Evolutionary conservation across 2,329 filamentous ascomycete species (phyloP).

Genomic region (Coleophoma eucalyptorum): DNA sequence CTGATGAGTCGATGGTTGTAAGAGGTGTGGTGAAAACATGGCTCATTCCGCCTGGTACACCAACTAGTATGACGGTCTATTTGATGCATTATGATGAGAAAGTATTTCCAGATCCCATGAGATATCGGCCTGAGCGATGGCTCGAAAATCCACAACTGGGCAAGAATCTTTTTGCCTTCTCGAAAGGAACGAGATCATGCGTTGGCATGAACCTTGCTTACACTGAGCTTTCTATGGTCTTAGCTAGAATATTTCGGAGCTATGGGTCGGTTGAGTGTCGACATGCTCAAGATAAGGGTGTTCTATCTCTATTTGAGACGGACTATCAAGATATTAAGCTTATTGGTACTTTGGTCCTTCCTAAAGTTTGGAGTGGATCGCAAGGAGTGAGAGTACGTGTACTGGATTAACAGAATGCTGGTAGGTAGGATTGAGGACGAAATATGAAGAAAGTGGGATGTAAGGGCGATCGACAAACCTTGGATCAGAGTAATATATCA

Average conservation of each 20-base stretch:
- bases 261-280: neutral
- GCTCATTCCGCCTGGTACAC: neutral
- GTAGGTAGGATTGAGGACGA: neutral
- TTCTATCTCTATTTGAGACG: neutral
- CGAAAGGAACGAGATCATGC: neutral
- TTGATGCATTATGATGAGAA: neutral
- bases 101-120: neutral
- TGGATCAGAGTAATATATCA: too few species aligned
- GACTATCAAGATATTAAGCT: neutral
- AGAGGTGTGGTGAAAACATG: neutral
- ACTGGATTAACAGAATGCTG: neutral
- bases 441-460: neutral
- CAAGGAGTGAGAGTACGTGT: neutral
- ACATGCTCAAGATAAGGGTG: neutral
- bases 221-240: neutral
- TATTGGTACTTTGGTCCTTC: neutral
- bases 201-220: neutral
- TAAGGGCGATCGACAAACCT: neutral
- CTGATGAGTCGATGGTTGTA: neutral
- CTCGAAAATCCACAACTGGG: neutral
- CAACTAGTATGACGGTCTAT: neutral
- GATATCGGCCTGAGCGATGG: neutral
- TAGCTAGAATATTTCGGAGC: neutral
- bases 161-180: neutral
- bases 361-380: neutral